phyloP scores from a whole-genome alignment of 208 protist species.

The Leishmania mexicana region DNA sequence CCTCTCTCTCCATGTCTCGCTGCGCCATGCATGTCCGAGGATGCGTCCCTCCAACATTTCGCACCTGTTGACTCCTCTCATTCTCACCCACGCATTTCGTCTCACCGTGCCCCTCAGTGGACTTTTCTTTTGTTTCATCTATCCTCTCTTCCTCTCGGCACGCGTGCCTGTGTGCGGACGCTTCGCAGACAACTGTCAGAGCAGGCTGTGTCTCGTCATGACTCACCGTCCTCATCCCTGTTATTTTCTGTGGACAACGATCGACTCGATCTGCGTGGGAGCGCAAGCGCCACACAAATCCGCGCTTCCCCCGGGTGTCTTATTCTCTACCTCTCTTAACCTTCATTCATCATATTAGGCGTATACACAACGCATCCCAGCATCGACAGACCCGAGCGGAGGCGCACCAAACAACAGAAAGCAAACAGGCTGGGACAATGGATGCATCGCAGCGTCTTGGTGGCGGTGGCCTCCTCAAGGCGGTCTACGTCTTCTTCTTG shows the following conservation, averaged over 20 bases:
- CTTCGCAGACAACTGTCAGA: neutral
- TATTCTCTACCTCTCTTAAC: neutral
- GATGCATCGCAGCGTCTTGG: no score
- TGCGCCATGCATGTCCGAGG: neutral
- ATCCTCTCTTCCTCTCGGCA: neutral
- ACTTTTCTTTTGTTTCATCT: neutral
- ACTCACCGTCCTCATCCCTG: neutral
- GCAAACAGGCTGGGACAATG: neutral
- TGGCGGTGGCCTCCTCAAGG: neutral
- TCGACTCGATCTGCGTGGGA: no score
- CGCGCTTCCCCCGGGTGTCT: neutral
- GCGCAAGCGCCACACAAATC: no score
- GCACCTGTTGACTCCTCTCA: neutral
- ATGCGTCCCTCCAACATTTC: neutral
- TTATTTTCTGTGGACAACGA: neutral
- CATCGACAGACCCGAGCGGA: neutral
- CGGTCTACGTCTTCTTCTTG: conserved; percentile 33
- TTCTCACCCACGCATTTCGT: neutral
- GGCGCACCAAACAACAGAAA: neutral
- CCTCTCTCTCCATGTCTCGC: neutral
- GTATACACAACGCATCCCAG: neutral
- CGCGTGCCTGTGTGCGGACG: neutral
- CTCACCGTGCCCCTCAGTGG: neutral
- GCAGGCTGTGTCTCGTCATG: neutral
- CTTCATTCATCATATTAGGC: neutral